Percentiles rank a stretch among this genome's conserved stretches.
Evolutionary conservation across 2,329 filamentous ascomycete genomes (phyloP).

Genomic region (Epichloe coenophiala): DNA sequence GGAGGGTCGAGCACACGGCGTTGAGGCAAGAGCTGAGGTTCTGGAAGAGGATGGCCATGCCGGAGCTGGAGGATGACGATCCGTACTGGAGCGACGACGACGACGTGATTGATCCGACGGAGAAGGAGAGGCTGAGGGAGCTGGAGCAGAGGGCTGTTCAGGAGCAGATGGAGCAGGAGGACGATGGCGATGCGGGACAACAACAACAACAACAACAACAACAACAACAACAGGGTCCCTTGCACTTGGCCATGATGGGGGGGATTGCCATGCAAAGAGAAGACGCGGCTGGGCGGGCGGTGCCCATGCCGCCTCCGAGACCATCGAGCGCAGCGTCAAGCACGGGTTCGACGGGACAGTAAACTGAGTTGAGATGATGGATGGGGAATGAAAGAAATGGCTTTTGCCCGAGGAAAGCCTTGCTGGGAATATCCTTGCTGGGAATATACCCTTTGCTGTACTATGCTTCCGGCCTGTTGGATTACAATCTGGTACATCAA

Average conservation of each 20-base stretch:
- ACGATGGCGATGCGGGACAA: slow-evolving; percentile 17
- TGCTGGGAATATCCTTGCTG: no score
- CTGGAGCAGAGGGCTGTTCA: slow-evolving; percentile 32
- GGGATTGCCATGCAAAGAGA: slow-evolving; percentile 28
- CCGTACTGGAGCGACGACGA: slow-evolving; percentile 52
- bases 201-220: slow-evolving; percentile 2
- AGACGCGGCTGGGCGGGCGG: slow-evolving; percentile 15
- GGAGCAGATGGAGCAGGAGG: slow-evolving; percentile 21
- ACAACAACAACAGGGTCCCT: background rate
- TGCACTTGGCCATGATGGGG: slow-evolving; percentile 17
- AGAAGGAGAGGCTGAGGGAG: slow-evolving; percentile 42
- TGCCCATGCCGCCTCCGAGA: slow-evolving; percentile 20
- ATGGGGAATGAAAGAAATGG: no score
- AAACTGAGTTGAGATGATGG: no score
- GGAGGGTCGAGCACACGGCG: slow-evolving; percentile 37
- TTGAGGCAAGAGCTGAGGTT: slow-evolving; percentile 46
- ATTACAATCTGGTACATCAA: no score
- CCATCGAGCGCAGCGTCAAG: slow-evolving; percentile 28
- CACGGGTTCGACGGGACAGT: slow-evolving; percentile 28
- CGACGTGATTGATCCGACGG: slow-evolving; percentile 45
- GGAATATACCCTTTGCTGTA: no score
- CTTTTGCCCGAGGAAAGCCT: no score
- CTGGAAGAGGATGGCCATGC: slow-evolving; percentile 55
- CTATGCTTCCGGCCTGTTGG: no score
- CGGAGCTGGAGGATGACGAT: slow-evolving; percentile 44